Evolutionary conservation across 495 filamentous ascomycete genomes (phyloP), one percentile per base, ranked within the genome.

Genomic region (Chaetomium cochliodes): DNA sequence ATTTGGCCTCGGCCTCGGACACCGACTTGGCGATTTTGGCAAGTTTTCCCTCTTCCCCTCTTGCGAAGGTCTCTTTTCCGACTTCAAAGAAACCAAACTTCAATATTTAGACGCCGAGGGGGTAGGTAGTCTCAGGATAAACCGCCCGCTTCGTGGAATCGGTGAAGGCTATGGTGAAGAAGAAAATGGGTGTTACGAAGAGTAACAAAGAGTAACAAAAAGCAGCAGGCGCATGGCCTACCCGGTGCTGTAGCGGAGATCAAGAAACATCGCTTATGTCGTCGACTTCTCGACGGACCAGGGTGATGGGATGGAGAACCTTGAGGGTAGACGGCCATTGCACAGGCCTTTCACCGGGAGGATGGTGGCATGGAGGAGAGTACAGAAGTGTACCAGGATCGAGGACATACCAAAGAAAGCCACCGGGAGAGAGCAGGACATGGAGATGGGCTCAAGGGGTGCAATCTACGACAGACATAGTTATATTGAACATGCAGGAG

Each of bases 341-440:
- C 50, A 64, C 42, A 64, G 54, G 62, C 23, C 44, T 58, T 47
- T 51, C 3, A 42, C 2, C 30, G 15, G 50, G 60, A 30, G 42
- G n/a, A 33, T n/a, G 41, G 63, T 60, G 56, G 53, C 47, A 56
- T 47, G 50, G 63, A 65, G 37, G 12, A 58, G 33, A 41, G 54
- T 53, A 59, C 62, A 64, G 53, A 12, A 22, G 50, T 42, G 33
- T 52, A 23, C 20, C n/a, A 20, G 11, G 8, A 0, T 16, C 54
- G 25, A n/a, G 16, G 46, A 52, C 15, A 52, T 59, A 18, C 8
- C 25, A 12, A 2, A n/a, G 16, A 9, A 37, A 50, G 52, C 8
- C 50, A 18, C 3, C 20, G 58, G 26, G 28, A 50, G 5, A 13
- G 30, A 13, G 26, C 26, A 25, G 13, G 58, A 30, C 44, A 26